Evolutionary conservation across 208 protist species (phyloP).

Genomic region (Leishmania major): DNA sequence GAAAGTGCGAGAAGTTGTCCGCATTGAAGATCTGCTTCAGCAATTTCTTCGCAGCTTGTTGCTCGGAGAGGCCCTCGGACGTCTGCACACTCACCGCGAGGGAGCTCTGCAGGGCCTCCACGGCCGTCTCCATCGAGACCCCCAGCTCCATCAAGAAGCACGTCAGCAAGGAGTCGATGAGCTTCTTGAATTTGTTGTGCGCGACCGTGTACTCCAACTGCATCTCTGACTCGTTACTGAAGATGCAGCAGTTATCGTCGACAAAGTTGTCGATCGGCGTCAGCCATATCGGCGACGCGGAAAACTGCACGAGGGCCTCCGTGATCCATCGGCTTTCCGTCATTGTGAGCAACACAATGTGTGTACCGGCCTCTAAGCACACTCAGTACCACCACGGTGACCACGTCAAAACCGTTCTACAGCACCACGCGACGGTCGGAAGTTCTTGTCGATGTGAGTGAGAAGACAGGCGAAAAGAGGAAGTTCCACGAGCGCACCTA

Average conservation of each 20-base stretch:
- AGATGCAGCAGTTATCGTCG: constrained; percentile 92
- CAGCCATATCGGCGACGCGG: constrained; percentile 81
- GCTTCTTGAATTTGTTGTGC: constrained; percentile 76
- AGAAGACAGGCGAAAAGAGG: neutral
- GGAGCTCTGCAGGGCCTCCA: constrained; percentile 47
- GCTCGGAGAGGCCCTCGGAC: constrained; percentile 17
- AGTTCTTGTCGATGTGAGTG: neutral
- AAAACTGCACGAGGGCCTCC: constrained; percentile 87
- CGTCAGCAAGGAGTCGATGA: constrained; percentile 87
- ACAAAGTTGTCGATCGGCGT: constrained; percentile 89
- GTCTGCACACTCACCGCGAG: constrained; percentile 21
- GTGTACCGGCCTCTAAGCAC: neutral
- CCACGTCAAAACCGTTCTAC: neutral
- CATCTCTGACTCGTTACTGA: constrained; percentile 89
- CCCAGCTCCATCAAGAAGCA: constrained; percentile 82
- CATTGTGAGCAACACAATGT: constrained; percentile 16
- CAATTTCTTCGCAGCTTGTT: constrained; percentile 45
- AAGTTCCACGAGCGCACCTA: neutral
- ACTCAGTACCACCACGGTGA: neutral
- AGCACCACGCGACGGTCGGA: neutral
- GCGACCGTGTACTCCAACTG: constrained; percentile 89
- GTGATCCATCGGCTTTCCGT: constrained; percentile 71
- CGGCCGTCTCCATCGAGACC: constrained; percentile 54
- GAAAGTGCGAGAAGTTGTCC: constrained; percentile 91
- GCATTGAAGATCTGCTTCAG: constrained; percentile 76